Evolutionary conservation across 805 yeast species (phyloP), one percentile per base, ranked within the genome.

Genomic region (Lipomyces lipofer): DNA sequence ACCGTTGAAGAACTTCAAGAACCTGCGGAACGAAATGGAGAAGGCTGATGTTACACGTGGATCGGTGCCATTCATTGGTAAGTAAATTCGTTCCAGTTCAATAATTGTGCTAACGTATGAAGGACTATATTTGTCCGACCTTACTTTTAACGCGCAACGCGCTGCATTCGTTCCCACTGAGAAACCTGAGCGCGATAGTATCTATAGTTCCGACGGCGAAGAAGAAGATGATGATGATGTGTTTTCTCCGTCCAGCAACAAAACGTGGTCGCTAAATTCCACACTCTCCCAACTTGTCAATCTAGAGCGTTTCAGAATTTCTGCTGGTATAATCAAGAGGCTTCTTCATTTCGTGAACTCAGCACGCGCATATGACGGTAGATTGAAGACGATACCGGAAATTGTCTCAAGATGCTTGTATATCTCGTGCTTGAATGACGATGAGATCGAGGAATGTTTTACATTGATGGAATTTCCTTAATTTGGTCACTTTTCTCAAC

Each of bases 331-430:
- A 46, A 88, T 88, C 33, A 85, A 86, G 67, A 81, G 84, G 8
- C 78, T 91, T 52, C 78, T 89, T 35, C 87, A 86, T 65, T 81
- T 86, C 64, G 88, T 91, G 47, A 96, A 88, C 65, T 88, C 96
- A 90, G 82, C 95, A 0, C 77, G 77, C 44, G 76, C 85, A 54
- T 91, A 89, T 73, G 51, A 24, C 8, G 13, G 17, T 6, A 66
- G 74, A 12, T 72, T 86, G 48, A 69, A 75, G 45, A 70, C 75
- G 1, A 76, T 86, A 48, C 77, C 80, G 10, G 91, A 88, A 47
- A 68, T 90, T 21, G 68, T 92, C 58, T 84, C 95, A 51, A 88
- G 85, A 67, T 91, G 97, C 70, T 78, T 90, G 32, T 90, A 90
- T 70, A 80, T 90, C 59, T 83, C 84, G 60, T 78, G 90, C 5